Base-by-base conservation (phyloP, 2,329 filamentous ascomycete genomes). In the Botryotinia calthae region DNA sequence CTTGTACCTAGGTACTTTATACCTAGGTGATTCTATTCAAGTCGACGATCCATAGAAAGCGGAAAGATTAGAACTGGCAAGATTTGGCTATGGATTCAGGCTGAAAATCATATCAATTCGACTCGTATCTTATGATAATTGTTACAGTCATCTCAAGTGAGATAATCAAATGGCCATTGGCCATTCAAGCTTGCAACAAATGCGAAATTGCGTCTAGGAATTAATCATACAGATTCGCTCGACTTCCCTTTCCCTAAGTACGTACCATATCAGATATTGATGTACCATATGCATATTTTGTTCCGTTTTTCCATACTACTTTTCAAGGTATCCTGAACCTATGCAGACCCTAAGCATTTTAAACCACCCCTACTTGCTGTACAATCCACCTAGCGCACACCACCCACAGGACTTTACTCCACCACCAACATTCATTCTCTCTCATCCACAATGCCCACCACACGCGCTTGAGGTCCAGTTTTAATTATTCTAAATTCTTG, bases 391-490 rank as follows among this genome's bases (percentile, higher is more conserved):
- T 56, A 64, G 37, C 56, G 31, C 40, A 37, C 68, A 56, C 65
- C 37, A 68, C 10, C 18, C 63, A 40, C 44, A 56, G 16, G 51
- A 56, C 34, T 46, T 42, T 63, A 66, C 44, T 54, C 65, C 66
- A 48, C 48, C 56, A 62, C 42, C 22, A 64, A 46, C 25, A 64
- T 65, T 51, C 68, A 65, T 68, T n/a, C 65, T 44, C n/a, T 44
- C 34, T 31, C 68, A 42, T 71, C 68, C 68, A 70, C 68, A 71
- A 46, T 64, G 56, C 61, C 68, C 68, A 71, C 58, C 58, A 65
- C 58, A 64, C 61, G 70, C 70, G 70, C 70, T 71, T 71, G 70
- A 58, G 70, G 10, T 58, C 70, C 59, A 58, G 18, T 71, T 58
- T 71, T 66, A 42, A 66, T 31, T 34, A 54, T 66, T 71, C 66